Conservation (phyloP, 2,329 filamentous ascomycete species). For the Clarireedia monteithiana region DNA sequence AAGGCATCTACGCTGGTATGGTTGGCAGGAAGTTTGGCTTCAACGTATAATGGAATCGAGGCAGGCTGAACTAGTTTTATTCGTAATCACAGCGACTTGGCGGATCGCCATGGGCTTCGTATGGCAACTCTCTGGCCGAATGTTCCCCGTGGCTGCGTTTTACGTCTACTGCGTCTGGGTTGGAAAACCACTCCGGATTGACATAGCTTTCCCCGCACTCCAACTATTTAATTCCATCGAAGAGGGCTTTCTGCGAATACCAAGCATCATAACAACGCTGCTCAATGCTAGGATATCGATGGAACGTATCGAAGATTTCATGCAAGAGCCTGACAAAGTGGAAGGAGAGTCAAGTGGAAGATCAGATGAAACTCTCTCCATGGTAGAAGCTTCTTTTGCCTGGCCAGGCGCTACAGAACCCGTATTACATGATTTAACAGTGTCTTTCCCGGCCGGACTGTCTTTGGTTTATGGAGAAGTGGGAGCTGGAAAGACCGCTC, state of each 20-base stretch:
- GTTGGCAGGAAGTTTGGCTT: conserved; percentile 73
- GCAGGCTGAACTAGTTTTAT: conserved; percentile 57
- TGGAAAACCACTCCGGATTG: conserved; percentile 60
- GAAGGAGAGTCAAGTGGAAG: conserved; percentile 32
- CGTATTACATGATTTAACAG: conserved; percentile 44
- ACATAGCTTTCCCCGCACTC: conserved; percentile 80
- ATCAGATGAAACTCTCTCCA: conserved; percentile 31
- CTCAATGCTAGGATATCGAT: conserved; percentile 81
- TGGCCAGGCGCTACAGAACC: conserved; percentile 63
- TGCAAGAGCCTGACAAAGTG: conserved; percentile 74
- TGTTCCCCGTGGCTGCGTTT: conserved; percentile 76
- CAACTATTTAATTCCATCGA: conserved; percentile 74
- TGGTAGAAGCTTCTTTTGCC: conserved; percentile 63
- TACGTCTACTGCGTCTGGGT: conserved; percentile 71
- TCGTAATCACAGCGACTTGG: conserved; percentile 57
- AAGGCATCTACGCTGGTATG: conserved; percentile 37
- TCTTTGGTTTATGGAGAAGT: conserved; percentile 58
- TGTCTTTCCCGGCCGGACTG: conserved; percentile 48
- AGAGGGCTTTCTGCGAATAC: conserved; percentile 64
- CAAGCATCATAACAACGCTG: conserved; percentile 65
- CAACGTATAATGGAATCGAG: conserved; percentile 59
- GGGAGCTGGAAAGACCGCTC: conserved; percentile 52
- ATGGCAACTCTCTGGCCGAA: conserved; percentile 62
- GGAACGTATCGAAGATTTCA: conserved; percentile 75
- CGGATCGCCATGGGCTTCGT: conserved; percentile 56